phyloP scores from a whole-genome alignment of 208 protist species.

The Acanthamoeba triangularis region DNA sequence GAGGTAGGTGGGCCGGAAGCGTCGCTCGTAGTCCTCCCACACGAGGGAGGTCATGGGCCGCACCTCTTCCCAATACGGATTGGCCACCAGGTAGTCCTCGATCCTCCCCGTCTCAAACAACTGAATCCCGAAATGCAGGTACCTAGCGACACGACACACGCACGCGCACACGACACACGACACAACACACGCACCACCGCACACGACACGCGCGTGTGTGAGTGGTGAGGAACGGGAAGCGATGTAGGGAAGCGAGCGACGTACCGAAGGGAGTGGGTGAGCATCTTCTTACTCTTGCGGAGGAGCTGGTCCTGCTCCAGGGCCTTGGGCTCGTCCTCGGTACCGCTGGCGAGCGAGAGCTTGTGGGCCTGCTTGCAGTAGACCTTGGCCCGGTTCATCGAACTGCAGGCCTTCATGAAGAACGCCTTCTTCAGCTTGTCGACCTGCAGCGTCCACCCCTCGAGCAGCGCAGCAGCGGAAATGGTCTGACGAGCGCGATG shows the following conservation, averaged over 20 bases:
- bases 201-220: background rate
- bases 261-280: constrained; percentile 60
- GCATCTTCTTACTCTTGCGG: constrained; percentile 68
- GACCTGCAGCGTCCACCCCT: background rate
- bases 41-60: background rate
- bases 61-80: constrained; percentile 45
- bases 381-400: constrained; percentile 68
- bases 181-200: no score
- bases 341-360: background rate
- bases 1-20: constrained; percentile 36
- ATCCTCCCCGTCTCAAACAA: constrained; percentile 41
- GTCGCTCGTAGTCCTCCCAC: constrained; percentile 57
- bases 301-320: constrained; percentile 27
- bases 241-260: background rate
- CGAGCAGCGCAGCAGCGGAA: background rate
- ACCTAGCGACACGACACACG: background rate
- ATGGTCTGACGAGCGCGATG: background rate
- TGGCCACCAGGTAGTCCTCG: constrained; percentile 56
- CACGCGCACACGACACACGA: no score
- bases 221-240: background rate
- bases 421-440: constrained; percentile 57
- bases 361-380: constrained; percentile 68
- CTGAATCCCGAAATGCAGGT: constrained; percentile 69
- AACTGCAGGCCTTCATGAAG: constrained; percentile 73
- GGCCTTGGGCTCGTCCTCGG: background rate